These are phyloP conservation scores for Gracilaria caudata DNA, from an alignment of 23 red algal species.

Conservation along the genomic window DNA sequence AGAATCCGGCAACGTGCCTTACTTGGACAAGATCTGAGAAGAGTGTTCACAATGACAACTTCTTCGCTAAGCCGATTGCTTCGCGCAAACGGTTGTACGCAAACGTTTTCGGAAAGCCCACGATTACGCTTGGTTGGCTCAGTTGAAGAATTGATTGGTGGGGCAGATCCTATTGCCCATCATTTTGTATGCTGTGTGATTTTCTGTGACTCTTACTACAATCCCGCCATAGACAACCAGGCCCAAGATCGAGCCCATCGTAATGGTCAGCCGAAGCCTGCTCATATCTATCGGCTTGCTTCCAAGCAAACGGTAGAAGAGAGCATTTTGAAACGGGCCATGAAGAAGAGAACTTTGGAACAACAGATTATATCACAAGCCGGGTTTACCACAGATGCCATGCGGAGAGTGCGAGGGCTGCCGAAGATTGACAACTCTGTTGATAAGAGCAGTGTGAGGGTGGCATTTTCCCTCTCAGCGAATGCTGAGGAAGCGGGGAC, in stretches of 20 bases:
- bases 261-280: no score
- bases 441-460: not conserved
- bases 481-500: no score
- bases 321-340: conserved; percentile 83
- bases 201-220: no score
- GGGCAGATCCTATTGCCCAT: conserved; percentile 22
- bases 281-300: conserved; percentile 82
- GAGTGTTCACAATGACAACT: conserved; percentile 13
- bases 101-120: not conserved
- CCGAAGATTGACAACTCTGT: not conserved
- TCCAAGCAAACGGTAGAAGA: conserved; percentile 88
- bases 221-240: no score
- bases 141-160: not conserved
- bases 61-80: conserved; percentile 11
- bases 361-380: conserved; percentile 71
- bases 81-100: not conserved
- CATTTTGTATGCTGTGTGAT: conserved; percentile 50
- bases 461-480: not conserved
- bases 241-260: no score
- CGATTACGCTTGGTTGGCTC: not conserved
- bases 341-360: conserved; percentile 83
- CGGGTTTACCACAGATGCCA: conserved; percentile 61
- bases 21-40: conserved; percentile 48
- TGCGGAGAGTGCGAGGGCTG: not conserved
- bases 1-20: conserved; percentile 20